phyloP scores from a whole-genome alignment of 345 rosid species.

The Stellera chamaejasme region DNA sequence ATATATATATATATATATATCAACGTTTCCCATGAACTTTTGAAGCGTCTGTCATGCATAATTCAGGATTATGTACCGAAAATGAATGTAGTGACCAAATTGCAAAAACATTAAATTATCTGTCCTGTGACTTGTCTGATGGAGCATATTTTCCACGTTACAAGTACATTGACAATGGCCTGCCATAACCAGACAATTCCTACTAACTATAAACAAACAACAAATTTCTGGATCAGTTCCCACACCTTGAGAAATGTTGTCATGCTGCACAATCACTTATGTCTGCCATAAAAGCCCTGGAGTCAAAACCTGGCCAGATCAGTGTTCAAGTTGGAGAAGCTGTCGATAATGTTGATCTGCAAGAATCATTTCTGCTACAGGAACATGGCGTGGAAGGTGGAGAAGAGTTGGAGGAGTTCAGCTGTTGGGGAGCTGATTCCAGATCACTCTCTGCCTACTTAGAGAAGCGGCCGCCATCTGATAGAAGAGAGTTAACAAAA shows the following conservation, averaged over 20 bases:
- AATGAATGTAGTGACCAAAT: too few relatives aligned
- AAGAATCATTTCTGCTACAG: slow-evolving; percentile 10
- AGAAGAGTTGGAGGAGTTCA: not conserved
- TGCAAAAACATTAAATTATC: too few relatives aligned
- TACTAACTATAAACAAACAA: not conserved
- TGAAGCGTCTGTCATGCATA: not conserved
- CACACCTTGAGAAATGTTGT: not conserved
- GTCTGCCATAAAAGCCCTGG: slow-evolving; percentile 5
- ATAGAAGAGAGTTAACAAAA: slow-evolving; percentile 3
- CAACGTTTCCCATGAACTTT: slow-evolving; percentile 6
- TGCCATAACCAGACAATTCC: too few relatives aligned
- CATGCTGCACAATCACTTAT: not conserved
- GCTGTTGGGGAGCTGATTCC: not conserved
- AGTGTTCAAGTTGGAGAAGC: not conserved
- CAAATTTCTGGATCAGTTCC: not conserved
- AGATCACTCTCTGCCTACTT: slow-evolving; percentile 1
- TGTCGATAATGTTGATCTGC: not conserved
- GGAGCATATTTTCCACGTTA: too few relatives aligned
- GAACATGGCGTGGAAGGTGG: not conserved
- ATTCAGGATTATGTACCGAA: too few relatives aligned
- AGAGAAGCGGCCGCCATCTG: not conserved
- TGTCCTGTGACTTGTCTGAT: too few relatives aligned
- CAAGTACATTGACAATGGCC: too few relatives aligned
- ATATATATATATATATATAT: not conserved
- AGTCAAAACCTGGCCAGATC: not conserved